Evolutionary conservation across 139 green algal species (phyloP).

Genomic region (Tetraselmis striata): DNA sequence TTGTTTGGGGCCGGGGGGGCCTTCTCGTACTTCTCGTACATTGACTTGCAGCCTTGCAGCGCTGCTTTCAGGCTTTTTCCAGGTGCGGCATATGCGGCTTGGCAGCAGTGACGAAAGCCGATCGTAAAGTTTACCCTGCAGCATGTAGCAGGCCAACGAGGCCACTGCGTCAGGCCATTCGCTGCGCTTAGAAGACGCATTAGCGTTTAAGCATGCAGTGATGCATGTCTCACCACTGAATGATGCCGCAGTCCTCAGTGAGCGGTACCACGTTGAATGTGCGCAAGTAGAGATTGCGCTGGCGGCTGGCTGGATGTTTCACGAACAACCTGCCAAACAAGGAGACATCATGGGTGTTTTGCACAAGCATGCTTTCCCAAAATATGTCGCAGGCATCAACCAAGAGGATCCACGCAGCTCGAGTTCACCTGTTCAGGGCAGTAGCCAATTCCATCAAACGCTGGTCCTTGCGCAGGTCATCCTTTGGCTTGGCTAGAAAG

Average conservation of each 20-base stretch:
- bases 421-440: slow-evolving; percentile 62
- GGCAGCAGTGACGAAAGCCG: slow-evolving; percentile 42
- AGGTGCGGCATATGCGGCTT: neutral
- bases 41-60: slow-evolving; percentile 25
- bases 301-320: slow-evolving; percentile 38
- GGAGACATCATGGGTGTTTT: no score
- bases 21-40: slow-evolving; percentile 44
- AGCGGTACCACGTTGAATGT: slow-evolving; percentile 82
- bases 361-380: no score
- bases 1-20: slow-evolving; percentile 1
- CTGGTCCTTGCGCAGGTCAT: slow-evolving; percentile 95
- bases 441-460: slow-evolving; percentile 91
- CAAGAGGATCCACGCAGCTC: no score
- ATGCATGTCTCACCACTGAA: slow-evolving; percentile 51
- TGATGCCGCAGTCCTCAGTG: slow-evolving; percentile 88
- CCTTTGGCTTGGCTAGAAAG: slow-evolving; percentile 97
- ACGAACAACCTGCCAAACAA: neutral
- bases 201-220: no score
- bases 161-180: no score
- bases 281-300: slow-evolving; percentile 70
- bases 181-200: no score
- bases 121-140: slow-evolving; percentile 5
- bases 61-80: neutral
- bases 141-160: no score
- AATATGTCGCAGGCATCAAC: no score